Percentiles rank a stretch among this genome's conserved stretches.
phyloP scores from a whole-genome alignment of 2,329 filamentous ascomycete species.

The Knoxdaviesia proteae region DNA sequence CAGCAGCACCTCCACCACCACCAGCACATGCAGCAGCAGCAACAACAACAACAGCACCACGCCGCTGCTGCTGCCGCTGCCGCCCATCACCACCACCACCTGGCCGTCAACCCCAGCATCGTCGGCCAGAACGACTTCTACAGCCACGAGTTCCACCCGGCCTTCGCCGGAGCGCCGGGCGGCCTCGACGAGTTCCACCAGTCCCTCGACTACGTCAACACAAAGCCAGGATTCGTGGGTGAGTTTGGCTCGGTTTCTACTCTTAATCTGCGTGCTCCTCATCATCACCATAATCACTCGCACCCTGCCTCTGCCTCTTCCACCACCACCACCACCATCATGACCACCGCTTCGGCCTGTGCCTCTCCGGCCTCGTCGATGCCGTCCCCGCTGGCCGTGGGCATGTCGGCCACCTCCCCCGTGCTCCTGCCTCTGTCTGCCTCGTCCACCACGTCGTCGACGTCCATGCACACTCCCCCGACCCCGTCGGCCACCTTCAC shows the following conservation, averaged over 20 bases:
- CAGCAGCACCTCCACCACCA: neutral
- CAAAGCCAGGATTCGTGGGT: constrained; percentile 34
- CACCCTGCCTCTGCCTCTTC: no score
- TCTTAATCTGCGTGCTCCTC: neutral
- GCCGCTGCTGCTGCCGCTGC: neutral
- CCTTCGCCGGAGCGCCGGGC: constrained; percentile 32
- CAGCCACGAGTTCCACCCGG: constrained; percentile 21
- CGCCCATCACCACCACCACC: constrained; percentile 16
- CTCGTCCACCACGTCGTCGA: no score
- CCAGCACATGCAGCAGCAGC: neutral
- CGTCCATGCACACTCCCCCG: no score
- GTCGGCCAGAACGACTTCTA: constrained; percentile 31
- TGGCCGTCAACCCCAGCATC: constrained; percentile 42
- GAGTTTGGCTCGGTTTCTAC: constrained; percentile 17
- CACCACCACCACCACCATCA: no score
- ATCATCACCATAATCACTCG: no score
- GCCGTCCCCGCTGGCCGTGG: neutral
- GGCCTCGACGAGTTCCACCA: constrained; percentile 26
- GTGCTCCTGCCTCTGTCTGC: no score
- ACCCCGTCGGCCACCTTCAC: no score
- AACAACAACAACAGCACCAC: constrained; percentile 1
- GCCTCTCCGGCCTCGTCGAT: no score
- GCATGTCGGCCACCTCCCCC: constrained; percentile 1
- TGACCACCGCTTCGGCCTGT: no score
- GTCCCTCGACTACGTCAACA: constrained; percentile 24